Base-by-base conservation (phyloP, 1,284 basidiomycete genomes). In the Coniophora puteana region DNA sequence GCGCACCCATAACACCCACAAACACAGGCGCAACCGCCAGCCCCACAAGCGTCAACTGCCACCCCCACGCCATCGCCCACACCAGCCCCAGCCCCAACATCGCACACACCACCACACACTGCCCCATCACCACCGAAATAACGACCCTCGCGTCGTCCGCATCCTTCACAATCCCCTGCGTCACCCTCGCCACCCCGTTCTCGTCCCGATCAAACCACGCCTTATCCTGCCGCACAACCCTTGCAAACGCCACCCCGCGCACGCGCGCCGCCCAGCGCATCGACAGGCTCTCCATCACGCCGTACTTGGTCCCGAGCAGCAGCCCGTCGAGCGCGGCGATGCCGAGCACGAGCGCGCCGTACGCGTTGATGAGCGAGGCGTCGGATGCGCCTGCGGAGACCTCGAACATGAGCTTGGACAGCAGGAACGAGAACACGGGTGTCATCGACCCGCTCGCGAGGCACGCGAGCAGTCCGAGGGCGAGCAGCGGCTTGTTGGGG, bases 1-100 rank as follows among this genome's bases (percentile, higher is more conserved):
- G 89, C 6, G 87, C 48, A 10, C 79, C 74, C 72, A 93, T 88
- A 5, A 81, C 71, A 13, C 77, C 61, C 8, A 81, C 80, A 53
- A 97, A 95, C 7, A 96, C 71, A 0, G 94, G 95, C 0, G 79
- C 89, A 24, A 97, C 77, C 1, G 85, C 92, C 24, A 97, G 62
- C 0, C 93, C 95, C 1, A 91, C 89, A 14, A 99, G 76, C 0
- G 94, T 96, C 45, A 99, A 71, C 65, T 96, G 83, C 95, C 95
- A 99, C 0, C 92, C 93, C 21, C 77, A 68, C 1, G 78, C 77
- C 57, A 97, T 70, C 0, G 95, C 91, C 94, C 94, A 98, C 8
- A 88, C 60, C 13, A 97, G 65, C 3, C 91, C 93, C 10, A 94
- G 69, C 1, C 71, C 59, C 35, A 97, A 73, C 92, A 99, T 96